Evolutionary conservation across 345 rosid genomes (phyloP), one percentile per base, ranked within the genome.

Genomic region (Boechera divaricarpa): DNA sequence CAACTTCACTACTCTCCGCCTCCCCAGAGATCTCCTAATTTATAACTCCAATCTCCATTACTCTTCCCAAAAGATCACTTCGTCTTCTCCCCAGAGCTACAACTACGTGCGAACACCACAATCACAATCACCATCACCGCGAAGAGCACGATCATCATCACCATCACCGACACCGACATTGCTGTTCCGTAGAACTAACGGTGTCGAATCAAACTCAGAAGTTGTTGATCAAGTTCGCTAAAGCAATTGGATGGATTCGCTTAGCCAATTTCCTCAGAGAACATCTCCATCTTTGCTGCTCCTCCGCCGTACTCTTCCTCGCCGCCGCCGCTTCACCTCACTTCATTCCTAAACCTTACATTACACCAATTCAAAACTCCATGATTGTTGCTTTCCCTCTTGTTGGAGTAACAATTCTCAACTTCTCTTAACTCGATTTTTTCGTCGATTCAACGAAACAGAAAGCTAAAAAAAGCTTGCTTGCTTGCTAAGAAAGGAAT

Each of bases 331-430:
- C 70, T 57, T 89, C 89, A 59, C 97, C 97, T 70, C 83, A 74
- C 69, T 49, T 91, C 26, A 18, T 83, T 12, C 97, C 94, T 1
- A 94, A 89, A 70, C 82, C 89, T 0, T 77, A 79, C 39, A 84
- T 83, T 74, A 89, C 83, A 74, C 89, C 86, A 32, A 63, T 89
- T 21, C 96, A 88, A 61, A 86, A 84, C 44, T 76, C 91, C 76
- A 77, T 91, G 72, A 62, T 82, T 38, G 12, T 87, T n/a, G 96
- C 85, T 49, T 94, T 94, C 75, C 97, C 96, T 62, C 89, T 89
- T 7, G 98, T 91, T 53, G 97, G 96, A 81, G 97, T 90, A 85
- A 31, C 11, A 9, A 6, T 65, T 57, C 67, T 76, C 47, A 12
- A 1, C 39, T 33, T 31, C 24, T 63, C n/a, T n/a, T 6, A 18